Evolutionary conservation across 257 asterid species (phyloP).

Genomic region (Misopates orontium): DNA sequence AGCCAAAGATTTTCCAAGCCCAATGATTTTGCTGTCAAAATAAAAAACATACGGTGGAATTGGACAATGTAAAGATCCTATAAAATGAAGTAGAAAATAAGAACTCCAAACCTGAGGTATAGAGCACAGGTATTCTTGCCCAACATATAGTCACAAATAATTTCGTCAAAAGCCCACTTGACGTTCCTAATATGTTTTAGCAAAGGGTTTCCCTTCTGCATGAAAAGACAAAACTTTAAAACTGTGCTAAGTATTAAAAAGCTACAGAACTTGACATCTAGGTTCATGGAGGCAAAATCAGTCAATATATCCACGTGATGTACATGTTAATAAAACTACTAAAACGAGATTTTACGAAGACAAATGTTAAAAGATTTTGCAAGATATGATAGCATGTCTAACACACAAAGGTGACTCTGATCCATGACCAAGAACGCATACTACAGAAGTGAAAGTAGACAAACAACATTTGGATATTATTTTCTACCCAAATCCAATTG

Average conservation of each 20-base stretch:
- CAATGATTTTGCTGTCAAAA: too few relatives aligned
- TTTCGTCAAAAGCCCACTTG: conserved; percentile 85
- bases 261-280: neutral
- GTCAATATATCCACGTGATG: neutral
- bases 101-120: conserved; percentile 66
- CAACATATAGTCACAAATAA: conserved; percentile 75
- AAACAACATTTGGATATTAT: neutral
- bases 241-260: conserved; percentile 2
- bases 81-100: conserved; percentile 13
- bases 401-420: conserved; percentile 1
- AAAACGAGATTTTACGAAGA: conserved; percentile 5
- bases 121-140: conserved; percentile 87
- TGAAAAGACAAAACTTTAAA: conserved; percentile 13
- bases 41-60: too few relatives aligned
- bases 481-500: conserved; percentile 14
- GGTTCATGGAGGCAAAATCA: conserved; percentile 7
- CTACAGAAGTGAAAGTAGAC: neutral
- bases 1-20: neutral
- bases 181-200: conserved; percentile 92
- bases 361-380: conserved; percentile 4
- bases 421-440: neutral
- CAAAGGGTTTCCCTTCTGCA: conserved; percentile 97
- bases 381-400: conserved; percentile 18
- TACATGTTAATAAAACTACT: conserved; percentile 7
- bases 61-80: conserved; percentile 10